Conservation (phyloP, 2,329 filamentous ascomycete genomes). For the Neurospora sp. region DNA sequence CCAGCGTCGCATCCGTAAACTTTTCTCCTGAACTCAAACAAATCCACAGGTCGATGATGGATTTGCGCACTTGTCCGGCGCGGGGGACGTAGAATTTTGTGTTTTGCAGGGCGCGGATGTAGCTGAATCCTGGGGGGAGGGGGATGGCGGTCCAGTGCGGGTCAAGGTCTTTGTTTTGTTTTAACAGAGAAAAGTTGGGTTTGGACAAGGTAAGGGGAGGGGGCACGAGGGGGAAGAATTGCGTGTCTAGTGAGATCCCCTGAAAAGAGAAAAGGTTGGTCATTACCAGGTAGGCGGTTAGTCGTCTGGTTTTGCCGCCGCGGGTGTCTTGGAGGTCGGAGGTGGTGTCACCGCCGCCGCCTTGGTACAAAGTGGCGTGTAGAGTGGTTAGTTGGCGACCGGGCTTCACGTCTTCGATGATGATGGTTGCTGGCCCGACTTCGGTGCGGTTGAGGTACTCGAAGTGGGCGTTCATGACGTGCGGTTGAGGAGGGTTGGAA, state of each 20-base stretch:
- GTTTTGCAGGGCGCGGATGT: constrained; percentile 21
- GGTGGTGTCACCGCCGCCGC: constrained; percentile 11
- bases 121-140: constrained; percentile 7
- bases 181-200: too few species aligned
- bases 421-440: constrained; percentile 27
- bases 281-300: constrained; percentile 32
- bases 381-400: constrained; percentile 32
- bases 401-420: constrained; percentile 32
- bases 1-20: constrained; percentile 56
- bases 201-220: too few species aligned
- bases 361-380: constrained; percentile 33
- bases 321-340: neutral
- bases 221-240: constrained; percentile 18
- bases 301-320: constrained; percentile 14
- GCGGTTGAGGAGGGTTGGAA: constrained; percentile 25
- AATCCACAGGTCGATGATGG: constrained; percentile 56
- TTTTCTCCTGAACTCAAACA: constrained; percentile 47
- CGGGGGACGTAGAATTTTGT: constrained; percentile 23
- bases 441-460: constrained; percentile 31
- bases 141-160: constrained; percentile 20
- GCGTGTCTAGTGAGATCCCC: constrained; percentile 23
- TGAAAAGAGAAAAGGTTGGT: constrained; percentile 18
- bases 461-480: constrained; percentile 31
- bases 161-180: constrained; percentile 14
- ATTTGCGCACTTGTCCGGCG: constrained; percentile 8